Evolutionary conservation across 768 basidiomycete species (phyloP).

Genomic region (Amanita pallidorosea): DNA sequence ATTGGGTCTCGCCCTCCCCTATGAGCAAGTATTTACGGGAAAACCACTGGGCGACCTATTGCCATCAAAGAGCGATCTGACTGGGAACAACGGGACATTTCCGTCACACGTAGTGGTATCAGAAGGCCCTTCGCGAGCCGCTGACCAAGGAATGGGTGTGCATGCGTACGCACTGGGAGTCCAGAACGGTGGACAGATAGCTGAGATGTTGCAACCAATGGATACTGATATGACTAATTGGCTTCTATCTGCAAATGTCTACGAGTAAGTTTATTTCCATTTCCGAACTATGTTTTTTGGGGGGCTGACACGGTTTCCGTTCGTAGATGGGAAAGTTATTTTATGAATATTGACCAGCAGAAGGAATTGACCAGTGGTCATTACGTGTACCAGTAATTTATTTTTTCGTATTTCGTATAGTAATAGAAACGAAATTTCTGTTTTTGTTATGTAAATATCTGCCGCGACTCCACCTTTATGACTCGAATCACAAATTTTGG

Average conservation of each 20-base stretch:
- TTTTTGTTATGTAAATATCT: too few relatives aligned
- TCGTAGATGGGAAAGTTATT: constrained; percentile 25
- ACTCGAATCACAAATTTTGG: constrained; percentile 68
- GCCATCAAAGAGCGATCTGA: neutral
- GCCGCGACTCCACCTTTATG: constrained; percentile 35
- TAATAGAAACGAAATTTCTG: too few relatives aligned
- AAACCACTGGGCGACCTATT: constrained; percentile 2
- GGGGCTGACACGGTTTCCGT: constrained; percentile 10
- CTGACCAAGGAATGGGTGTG: neutral
- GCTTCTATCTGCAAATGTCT: constrained; percentile 48
- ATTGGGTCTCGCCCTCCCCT: constrained; percentile 42
- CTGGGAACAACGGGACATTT: neutral
- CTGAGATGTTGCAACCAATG: constrained; percentile 19
- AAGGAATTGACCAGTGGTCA: neutral
- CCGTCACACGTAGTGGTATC: neutral
- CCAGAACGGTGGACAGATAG: constrained; percentile 10
- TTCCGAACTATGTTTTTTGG: constrained; percentile 13
- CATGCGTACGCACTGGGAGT: neutral
- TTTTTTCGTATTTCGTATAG: too few relatives aligned
- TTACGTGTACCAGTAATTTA: neutral
- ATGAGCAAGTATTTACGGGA: constrained; percentile 28
- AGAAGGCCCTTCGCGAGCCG: neutral
- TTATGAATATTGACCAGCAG: constrained; percentile 24
- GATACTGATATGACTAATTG: constrained; percentile 50
- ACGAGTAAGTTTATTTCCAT: constrained; percentile 34